Conservation (phyloP, 345 rosid species). For the Erodium maritimum region DNA sequence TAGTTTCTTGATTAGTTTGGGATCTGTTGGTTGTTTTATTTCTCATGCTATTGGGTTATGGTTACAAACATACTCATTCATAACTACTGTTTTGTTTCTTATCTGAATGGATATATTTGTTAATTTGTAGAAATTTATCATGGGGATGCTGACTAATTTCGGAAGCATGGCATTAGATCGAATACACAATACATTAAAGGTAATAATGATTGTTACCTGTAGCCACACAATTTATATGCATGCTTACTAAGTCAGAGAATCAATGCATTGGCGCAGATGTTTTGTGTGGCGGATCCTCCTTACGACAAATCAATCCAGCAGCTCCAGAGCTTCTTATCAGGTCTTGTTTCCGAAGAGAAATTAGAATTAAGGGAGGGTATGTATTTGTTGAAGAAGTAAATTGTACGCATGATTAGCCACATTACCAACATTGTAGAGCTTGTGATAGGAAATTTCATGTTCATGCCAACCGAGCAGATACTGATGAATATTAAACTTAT, state of each 20-base stretch:
- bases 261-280: conserved; percentile 50
- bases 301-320: conserved; percentile 90
- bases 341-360: conserved; percentile 79
- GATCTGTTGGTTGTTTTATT: too few relatives aligned
- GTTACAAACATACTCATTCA: too few relatives aligned
- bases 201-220: conserved; percentile 15
- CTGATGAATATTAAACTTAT: too few relatives aligned
- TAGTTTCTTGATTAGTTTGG: too few relatives aligned
- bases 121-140: conserved; percentile 62
- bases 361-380: conserved; percentile 67
- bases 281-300: conserved; percentile 81
- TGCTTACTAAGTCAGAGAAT: background rate
- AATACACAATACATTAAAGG: conserved; percentile 90
- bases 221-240: background rate
- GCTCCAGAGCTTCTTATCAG: conserved; percentile 80
- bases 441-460: too few relatives aligned
- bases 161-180: conserved; percentile 83
- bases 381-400: conserved; percentile 79
- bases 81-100: too few relatives aligned
- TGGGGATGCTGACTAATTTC: conserved; percentile 94
- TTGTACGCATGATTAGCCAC: too few relatives aligned
- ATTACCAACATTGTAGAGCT: too few relatives aligned
- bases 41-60: too few relatives aligned
- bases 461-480: too few relatives aligned
- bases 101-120: background rate